A percentile compares a stretch with the other conserved stretches of the same genome.
phyloP scores from a whole-genome alignment of 139 green algal species.

The Coccomyxa sp. region DNA sequence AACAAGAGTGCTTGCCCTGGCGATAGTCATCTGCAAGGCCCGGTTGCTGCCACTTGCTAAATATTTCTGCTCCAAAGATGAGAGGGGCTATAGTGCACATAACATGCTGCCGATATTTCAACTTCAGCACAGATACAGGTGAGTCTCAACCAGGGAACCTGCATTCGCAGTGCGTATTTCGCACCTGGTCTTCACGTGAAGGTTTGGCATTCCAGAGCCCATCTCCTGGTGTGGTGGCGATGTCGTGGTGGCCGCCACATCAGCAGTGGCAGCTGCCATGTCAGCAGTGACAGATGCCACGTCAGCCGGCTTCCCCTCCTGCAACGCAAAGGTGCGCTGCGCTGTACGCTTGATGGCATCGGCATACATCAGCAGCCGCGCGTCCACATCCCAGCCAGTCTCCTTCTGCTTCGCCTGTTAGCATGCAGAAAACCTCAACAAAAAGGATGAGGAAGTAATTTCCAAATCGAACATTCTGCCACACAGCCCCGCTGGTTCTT shows the following conservation, averaged over 20 bases:
- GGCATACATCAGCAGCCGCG: conserved; percentile 44
- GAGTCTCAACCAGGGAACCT: too few species aligned
- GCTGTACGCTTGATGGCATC: conserved; percentile 29
- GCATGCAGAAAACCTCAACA: too few species aligned
- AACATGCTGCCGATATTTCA: neutral
- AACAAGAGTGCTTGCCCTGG: too few species aligned
- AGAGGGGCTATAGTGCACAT: neutral
- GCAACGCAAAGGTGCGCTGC: neutral
- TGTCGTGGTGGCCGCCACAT: too few species aligned
- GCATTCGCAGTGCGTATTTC: neutral
- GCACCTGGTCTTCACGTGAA: neutral
- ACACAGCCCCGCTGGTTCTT: neutral
- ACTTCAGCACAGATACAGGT: neutral
- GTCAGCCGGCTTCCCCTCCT: too few species aligned
- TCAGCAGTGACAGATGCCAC: too few species aligned
- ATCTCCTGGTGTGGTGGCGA: too few species aligned
- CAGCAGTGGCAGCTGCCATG: too few species aligned
- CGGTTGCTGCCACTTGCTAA: too few species aligned
- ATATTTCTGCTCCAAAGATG: too few species aligned
- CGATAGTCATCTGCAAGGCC: too few species aligned
- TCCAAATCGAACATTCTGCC: neutral
- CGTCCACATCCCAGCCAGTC: conserved; percentile 45
- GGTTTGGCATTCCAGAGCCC: neutral
- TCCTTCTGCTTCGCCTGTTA: conserved; percentile 28
- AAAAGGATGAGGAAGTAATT: too few species aligned